Conservation (phyloP, 2,329 filamentous ascomycete genomes). For the Paecilomyces dactylethromorphus region DNA sequence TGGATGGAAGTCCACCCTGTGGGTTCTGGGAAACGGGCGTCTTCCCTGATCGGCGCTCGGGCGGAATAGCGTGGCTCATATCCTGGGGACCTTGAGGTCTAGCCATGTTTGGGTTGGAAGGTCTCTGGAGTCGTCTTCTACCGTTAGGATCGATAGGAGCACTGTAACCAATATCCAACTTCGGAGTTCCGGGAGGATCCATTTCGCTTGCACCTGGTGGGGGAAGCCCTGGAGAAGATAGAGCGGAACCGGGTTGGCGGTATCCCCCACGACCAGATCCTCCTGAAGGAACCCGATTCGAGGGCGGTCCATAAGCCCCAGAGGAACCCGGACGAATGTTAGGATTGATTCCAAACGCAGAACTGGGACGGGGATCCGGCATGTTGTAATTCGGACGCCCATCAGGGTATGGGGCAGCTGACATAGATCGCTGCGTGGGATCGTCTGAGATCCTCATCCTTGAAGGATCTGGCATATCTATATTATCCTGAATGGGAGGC, state of each 20-base stretch:
- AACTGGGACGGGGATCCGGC: conserved; percentile 36
- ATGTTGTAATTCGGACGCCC: conserved; percentile 24
- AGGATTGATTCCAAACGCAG: conserved; percentile 44
- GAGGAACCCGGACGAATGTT: conserved; percentile 38
- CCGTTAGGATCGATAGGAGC: conserved; percentile 37
- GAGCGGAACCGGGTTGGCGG: conserved; percentile 25
- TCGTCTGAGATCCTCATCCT: conserved; percentile 32
- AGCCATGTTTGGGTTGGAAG: conserved; percentile 14
- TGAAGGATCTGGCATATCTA: conserved; percentile 45
- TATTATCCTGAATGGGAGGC: conserved; percentile 27
- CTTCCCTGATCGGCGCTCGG: conserved; percentile 24
- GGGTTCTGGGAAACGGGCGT: conserved; percentile 21
- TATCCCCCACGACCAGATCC: conserved; percentile 27
- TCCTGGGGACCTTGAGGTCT: conserved; percentile 4
- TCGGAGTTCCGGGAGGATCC: conserved; percentile 24
- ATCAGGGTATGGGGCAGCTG: conserved; percentile 40
- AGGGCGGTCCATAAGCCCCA: conserved; percentile 20
- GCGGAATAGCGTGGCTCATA: conserved; percentile 13
- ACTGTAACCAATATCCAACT: conserved; percentile 42
- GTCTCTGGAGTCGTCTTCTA: conserved; percentile 36
- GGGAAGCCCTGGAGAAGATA: conserved; percentile 20
- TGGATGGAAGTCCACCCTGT: conserved; percentile 16
- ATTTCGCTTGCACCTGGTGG: conserved; percentile 19
- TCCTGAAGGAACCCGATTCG: conserved; percentile 23
- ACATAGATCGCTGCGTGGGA: conserved; percentile 15